Percentiles rank a stretch among this genome's conserved stretches.
Evolutionary conservation across 495 filamentous ascomycete genomes (phyloP).

Genomic region (Daldinia grandis): DNA sequence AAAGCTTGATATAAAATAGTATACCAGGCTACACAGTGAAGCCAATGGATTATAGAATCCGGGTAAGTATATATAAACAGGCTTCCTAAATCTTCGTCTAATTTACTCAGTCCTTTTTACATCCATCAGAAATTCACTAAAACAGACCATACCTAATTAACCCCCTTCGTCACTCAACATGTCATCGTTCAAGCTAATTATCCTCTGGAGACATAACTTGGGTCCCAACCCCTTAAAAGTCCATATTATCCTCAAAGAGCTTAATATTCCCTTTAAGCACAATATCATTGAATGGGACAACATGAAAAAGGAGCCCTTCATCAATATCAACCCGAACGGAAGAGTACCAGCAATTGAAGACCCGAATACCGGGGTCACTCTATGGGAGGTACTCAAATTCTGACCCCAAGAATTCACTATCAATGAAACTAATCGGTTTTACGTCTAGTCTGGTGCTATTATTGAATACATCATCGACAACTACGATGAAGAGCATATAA

Average conservation of each 20-base stretch:
- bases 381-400: slow-evolving; percentile 63
- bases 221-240: slow-evolving; percentile 75
- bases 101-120: too few species aligned
- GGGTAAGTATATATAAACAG: too few species aligned
- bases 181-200: slow-evolving; percentile 34
- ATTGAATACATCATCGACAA: slow-evolving; percentile 72
- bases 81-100: too few species aligned
- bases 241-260: slow-evolving; percentile 67
- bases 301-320: slow-evolving; percentile 61
- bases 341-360: slow-evolving; percentile 61
- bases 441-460: slow-evolving; percentile 64
- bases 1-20: too few species aligned
- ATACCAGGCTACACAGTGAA: too few species aligned
- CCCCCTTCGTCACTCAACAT: background rate
- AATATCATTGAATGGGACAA: slow-evolving; percentile 34
- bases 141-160: background rate
- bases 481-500: slow-evolving; percentile 75
- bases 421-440: background rate
- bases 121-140: too few species aligned
- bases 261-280: slow-evolving; percentile 61
- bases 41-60: too few species aligned
- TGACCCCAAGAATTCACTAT: slow-evolving; percentile 38
- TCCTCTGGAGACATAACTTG: slow-evolving; percentile 41
- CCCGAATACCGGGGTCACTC: slow-evolving; percentile 64
- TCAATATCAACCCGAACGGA: slow-evolving; percentile 72